A percentile compares a stretch with the other conserved stretches of the same genome.
These are phyloP conservation scores for Alternaria gansuensis DNA, from an alignment of 2,329 filamentous ascomycete genomes.

Conservation along the genomic window DNA sequence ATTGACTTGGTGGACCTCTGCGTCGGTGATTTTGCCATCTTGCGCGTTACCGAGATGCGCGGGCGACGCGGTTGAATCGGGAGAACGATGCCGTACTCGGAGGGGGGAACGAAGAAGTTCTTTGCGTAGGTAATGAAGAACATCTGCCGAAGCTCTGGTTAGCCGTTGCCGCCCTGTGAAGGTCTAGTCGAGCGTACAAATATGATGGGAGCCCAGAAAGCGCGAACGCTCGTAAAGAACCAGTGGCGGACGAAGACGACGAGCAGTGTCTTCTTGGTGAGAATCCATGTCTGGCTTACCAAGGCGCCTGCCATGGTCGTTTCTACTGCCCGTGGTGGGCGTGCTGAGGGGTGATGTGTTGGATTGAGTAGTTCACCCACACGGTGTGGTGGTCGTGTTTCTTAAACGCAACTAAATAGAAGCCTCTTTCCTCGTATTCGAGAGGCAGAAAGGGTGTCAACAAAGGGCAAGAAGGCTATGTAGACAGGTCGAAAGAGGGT, in stretches of 20 bases:
- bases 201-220: conserved; percentile 65
- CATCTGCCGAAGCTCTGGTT: conserved; percentile 44
- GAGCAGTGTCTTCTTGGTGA: conserved; percentile 66
- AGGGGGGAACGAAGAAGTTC: conserved; percentile 83
- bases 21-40: conserved; percentile 24
- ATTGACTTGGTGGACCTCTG: conserved; percentile 36
- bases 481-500: conserved; percentile 65
- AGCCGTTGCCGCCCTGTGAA: conserved; percentile 10
- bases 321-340: conserved; percentile 23
- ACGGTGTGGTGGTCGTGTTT: background rate
- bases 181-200: conserved; percentile 50
- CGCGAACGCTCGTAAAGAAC: conserved; percentile 63
- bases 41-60: conserved; percentile 4
- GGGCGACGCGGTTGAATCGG: conserved; percentile 42
- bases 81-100: conserved; percentile 74
- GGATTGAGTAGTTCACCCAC: background rate
- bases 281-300: conserved; percentile 63
- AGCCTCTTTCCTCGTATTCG: conserved; percentile 15
- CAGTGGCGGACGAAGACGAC: conserved; percentile 64
- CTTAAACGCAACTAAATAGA: conserved; percentile 3
- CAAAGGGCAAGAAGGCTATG: conserved; percentile 3
- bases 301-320: conserved; percentile 48
- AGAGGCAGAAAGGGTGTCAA: conserved; percentile 11
- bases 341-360: conserved; percentile 16
- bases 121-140: conserved; percentile 71